Evolutionary conservation across 2,329 filamentous ascomycete genomes (phyloP).

Genomic region (Fusarium subglutinans): DNA sequence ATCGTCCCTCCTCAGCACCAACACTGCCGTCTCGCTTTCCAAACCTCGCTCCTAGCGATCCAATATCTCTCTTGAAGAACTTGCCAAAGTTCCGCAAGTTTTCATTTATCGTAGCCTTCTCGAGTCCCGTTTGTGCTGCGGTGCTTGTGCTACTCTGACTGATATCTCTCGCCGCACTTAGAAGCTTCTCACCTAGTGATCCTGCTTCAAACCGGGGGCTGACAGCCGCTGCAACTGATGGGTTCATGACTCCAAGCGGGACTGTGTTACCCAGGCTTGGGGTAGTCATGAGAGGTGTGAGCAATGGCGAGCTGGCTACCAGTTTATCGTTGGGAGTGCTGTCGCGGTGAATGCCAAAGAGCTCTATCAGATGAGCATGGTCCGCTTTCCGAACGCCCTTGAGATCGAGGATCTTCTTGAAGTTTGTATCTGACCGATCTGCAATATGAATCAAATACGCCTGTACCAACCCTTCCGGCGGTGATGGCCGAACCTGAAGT

Average conservation of each 20-base stretch:
- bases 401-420: slow-evolving; percentile 93
- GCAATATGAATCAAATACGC: slow-evolving; percentile 97
- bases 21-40: slow-evolving; percentile 66
- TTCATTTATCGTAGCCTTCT: slow-evolving; percentile 83
- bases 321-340: slow-evolving; percentile 76
- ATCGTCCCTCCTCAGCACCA: slow-evolving; percentile 41
- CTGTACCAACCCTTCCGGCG: slow-evolving; percentile 93
- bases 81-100: slow-evolving; percentile 96
- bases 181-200: slow-evolving; percentile 84
- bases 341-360: slow-evolving; percentile 84
- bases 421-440: slow-evolving; percentile 93
- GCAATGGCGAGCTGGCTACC: slow-evolving; percentile 73
- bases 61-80: slow-evolving; percentile 91
- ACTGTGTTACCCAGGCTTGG: slow-evolving; percentile 51
- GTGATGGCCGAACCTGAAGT: slow-evolving; percentile 89
- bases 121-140: slow-evolving; percentile 54
- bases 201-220: slow-evolving; percentile 78
- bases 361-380: slow-evolving; percentile 82
- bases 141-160: slow-evolving; percentile 60
- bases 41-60: slow-evolving; percentile 77
- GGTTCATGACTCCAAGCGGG: slow-evolving; percentile 52
- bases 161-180: slow-evolving; percentile 88
- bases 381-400: slow-evolving; percentile 91
- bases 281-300: slow-evolving; percentile 70
- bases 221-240: slow-evolving; percentile 53